A percentile compares a stretch with the other conserved stretches of the same genome.
Evolutionary conservation across 139 green algal species (phyloP).

Genomic region (Volvox africanus): DNA sequence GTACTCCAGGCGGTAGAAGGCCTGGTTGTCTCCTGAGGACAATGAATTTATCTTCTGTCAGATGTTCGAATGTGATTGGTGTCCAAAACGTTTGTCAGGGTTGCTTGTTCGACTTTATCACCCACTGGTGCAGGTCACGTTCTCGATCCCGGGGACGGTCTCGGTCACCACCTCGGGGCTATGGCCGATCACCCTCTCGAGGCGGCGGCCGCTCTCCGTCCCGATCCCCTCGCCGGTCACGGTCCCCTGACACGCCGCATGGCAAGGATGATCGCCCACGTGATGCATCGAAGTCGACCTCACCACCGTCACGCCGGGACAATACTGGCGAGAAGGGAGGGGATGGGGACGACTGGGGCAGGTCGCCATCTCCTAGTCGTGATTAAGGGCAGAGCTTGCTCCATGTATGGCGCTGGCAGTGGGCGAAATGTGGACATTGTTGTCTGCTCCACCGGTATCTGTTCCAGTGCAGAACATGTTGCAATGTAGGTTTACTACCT

Average conservation of each 20-base stretch:
- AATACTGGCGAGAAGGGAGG: background rate
- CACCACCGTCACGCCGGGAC: background rate
- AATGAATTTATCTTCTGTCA: too few species aligned
- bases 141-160: background rate
- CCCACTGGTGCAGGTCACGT: background rate
- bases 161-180: background rate
- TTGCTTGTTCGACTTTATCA: too few species aligned
- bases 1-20: too few species aligned
- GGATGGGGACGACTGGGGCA: background rate
- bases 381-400: background rate
- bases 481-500: too few species aligned
- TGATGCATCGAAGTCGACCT: slow-evolving; percentile 11
- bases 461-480: too few species aligned
- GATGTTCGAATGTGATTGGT: too few species aligned
- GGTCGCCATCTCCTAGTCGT: slow-evolving; percentile 6
- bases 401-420: too few species aligned
- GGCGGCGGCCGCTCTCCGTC: slow-evolving; percentile 19
- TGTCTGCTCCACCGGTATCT: too few species aligned
- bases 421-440: too few species aligned
- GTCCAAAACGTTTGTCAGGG: too few species aligned
- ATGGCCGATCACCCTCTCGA: slow-evolving; percentile 12
- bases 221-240: slow-evolving; percentile 13
- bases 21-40: too few species aligned
- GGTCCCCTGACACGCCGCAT: slow-evolving; percentile 28
- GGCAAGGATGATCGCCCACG: slow-evolving; percentile 42